Percentiles rank a stretch among this genome's conserved stretches.
These are phyloP conservation scores for Erythrophleum ivorense DNA, from an alignment of 331 rosid genomes.

Conservation along the genomic window DNA sequence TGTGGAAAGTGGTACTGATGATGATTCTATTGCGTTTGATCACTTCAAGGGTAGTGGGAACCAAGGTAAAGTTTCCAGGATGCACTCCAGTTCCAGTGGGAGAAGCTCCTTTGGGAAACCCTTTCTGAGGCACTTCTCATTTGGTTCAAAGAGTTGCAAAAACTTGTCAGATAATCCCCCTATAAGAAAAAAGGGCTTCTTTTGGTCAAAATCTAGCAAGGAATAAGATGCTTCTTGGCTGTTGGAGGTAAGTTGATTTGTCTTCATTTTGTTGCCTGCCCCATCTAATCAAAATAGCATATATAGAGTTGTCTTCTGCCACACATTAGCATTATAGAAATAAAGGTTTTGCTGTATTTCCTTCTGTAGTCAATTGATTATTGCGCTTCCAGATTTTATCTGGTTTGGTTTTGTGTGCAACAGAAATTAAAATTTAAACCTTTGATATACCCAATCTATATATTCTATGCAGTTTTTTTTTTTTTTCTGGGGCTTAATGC, in stretches of 20 bases:
- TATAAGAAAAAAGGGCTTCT: conserved; percentile 82
- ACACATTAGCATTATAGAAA: conserved; percentile 17
- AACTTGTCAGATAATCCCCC: conserved; percentile 56
- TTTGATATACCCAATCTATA: conserved; percentile 23
- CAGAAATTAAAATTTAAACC: conserved; percentile 27
- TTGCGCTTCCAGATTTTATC: conserved; percentile 21
- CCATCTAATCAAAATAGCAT: conserved; percentile 25
- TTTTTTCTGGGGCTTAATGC: background rate
- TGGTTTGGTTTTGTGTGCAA: conserved; percentile 36
- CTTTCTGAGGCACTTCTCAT: conserved; percentile 83
- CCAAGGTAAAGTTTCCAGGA: conserved; percentile 57
- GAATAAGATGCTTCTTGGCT: conserved; percentile 48
- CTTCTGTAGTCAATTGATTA: background rate
- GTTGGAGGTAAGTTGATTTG: conserved; percentile 54
- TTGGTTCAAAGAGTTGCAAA: conserved; percentile 77
- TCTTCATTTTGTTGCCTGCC: conserved; percentile 37
- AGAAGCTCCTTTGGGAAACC: conserved; percentile 72
- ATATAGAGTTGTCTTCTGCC: conserved; percentile 31
- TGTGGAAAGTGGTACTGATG: conserved; percentile 64
- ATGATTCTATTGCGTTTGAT: conserved; percentile 57
- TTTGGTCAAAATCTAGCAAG: conserved; percentile 87
- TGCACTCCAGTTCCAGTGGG: conserved; percentile 71
- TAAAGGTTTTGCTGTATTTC: background rate
- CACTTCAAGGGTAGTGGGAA: conserved; percentile 51
- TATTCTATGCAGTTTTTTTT: conserved; percentile 28